phyloP scores from a whole-genome alignment of 306 rosid species.

The Vigna reflexopilosa region DNA sequence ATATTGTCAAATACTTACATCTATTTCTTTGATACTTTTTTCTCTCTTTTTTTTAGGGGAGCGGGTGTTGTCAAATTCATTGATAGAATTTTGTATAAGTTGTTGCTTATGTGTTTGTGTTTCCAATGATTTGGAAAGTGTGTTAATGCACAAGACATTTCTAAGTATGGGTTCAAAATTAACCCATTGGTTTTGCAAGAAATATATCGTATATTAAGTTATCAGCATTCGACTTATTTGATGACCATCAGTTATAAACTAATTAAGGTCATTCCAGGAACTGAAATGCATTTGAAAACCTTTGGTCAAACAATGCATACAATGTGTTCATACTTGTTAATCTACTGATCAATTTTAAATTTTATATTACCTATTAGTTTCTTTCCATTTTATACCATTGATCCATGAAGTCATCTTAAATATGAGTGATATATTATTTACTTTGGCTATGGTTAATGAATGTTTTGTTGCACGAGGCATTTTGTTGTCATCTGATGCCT shows the following conservation, averaged over 20 bases:
- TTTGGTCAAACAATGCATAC: background rate
- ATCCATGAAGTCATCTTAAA: background rate
- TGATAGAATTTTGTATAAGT: background rate
- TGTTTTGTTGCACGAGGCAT: background rate
- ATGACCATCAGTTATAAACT: background rate
- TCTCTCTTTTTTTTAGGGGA: background rate
- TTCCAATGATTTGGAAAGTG: slow-evolving; percentile 27
- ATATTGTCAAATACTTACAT: background rate
- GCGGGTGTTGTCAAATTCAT: background rate
- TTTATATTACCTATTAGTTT: slow-evolving; percentile 11
- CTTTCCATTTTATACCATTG: background rate
- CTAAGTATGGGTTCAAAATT: slow-evolving; percentile 7
- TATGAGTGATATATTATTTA: background rate
- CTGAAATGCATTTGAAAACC: slow-evolving; percentile 15
- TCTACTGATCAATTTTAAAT: slow-evolving; percentile 16
- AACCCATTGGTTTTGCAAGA: background rate
- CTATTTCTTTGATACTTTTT: background rate
- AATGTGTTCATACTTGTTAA: slow-evolving; percentile 6
- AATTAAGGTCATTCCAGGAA: slow-evolving; percentile 5
- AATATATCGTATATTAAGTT: background rate
- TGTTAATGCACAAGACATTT: background rate
- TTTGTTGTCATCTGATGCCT: slow-evolving; percentile 33
- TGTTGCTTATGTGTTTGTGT: slow-evolving; percentile 2
- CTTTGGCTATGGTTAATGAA: slow-evolving; percentile 27
- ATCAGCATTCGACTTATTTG: slow-evolving; percentile 19